A percentile compares a stretch with the other conserved stretches of the same genome.
These are phyloP conservation scores for Pythium vanterpoolii DNA, from an alignment of 352 stramenopile genomes.

Conservation along the genomic window DNA sequence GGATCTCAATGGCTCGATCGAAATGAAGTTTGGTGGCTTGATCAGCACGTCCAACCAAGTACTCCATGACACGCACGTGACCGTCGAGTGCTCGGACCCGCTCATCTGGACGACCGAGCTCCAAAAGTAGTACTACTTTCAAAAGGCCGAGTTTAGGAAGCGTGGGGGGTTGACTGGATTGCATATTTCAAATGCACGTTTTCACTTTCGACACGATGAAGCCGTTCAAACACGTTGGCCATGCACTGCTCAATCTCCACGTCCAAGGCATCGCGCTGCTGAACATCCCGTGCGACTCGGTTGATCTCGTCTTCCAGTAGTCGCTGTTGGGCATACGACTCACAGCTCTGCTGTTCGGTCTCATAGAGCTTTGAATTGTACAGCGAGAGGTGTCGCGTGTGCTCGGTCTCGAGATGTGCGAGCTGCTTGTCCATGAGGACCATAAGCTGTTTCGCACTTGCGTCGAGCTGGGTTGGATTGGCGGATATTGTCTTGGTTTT, in stretches of 20 bases:
- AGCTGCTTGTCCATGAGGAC: conserved; percentile 43
- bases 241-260: conserved; percentile 55
- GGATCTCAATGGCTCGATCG: conserved; percentile 62
- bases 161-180: not conserved
- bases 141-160: not conserved
- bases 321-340: conserved; percentile 44
- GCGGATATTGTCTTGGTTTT: conserved; percentile 41
- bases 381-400: conserved; percentile 31
- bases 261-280: conserved; percentile 48
- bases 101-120: conserved; percentile 90
- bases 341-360: conserved; percentile 49
- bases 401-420: conserved; percentile 37
- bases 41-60: conserved; percentile 84
- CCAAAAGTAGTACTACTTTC: conserved; percentile 29
- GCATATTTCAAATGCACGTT: conserved; percentile 37
- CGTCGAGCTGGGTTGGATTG: conserved; percentile 30
- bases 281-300: conserved; percentile 34
- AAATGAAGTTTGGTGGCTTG: conserved; percentile 73
- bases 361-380: conserved; percentile 53
- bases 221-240: conserved; percentile 48
- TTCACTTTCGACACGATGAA: conserved; percentile 45
- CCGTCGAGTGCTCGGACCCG: conserved; percentile 66
- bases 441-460: conserved; percentile 33
- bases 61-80: conserved; percentile 53
- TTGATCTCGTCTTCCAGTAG: conserved; percentile 45